Conservation (phyloP, 495 filamentous ascomycete species). For the Staphylotrichum tortipilum region DNA sequence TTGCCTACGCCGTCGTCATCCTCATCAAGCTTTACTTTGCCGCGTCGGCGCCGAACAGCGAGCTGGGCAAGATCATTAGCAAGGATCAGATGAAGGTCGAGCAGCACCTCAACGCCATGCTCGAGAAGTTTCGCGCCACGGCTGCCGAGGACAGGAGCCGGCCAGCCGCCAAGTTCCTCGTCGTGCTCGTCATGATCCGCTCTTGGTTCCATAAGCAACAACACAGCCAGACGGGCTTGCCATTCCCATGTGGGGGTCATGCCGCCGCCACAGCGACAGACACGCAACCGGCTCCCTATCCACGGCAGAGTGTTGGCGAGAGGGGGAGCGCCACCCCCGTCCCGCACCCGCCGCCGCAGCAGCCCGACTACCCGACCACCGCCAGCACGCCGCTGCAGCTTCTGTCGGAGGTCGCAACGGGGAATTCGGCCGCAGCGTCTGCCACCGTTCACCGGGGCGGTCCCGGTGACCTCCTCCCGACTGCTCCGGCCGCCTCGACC, state of each 20-base stretch:
- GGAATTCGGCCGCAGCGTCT: slow-evolving; percentile 33
- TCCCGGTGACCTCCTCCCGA: slow-evolving; percentile 7
- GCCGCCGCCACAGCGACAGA: slow-evolving; percentile 7
- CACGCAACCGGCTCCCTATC: slow-evolving; percentile 2
- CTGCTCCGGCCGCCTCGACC: not conserved
- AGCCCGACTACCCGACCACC: slow-evolving; percentile 21
- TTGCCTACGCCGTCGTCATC: slow-evolving; percentile 70
- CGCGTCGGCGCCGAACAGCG: slow-evolving; percentile 55
- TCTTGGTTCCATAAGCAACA: slow-evolving; percentile 56
- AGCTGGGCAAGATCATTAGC: slow-evolving; percentile 68
- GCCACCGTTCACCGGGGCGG: slow-evolving; percentile 5
- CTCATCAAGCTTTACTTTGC: slow-evolving; percentile 84
- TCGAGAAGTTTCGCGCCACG: slow-evolving; percentile 56
- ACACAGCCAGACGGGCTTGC: slow-evolving; percentile 13
- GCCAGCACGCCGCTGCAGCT: slow-evolving; percentile 53
- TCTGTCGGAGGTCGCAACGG: slow-evolving; percentile 60
- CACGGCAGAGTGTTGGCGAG: not conserved
- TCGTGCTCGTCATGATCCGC: slow-evolving; percentile 64
- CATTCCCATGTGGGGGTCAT: no score
- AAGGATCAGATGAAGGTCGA: slow-evolving; percentile 67
- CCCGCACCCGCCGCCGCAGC: slow-evolving; percentile 8
- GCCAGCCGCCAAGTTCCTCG: slow-evolving; percentile 66
- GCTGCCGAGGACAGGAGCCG: slow-evolving; percentile 56
- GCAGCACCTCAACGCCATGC: slow-evolving; percentile 58
- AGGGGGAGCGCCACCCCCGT: slow-evolving; percentile 14